phyloP scores from a whole-genome alignment of 1,139 yeast species.

The Saccharomycopsis hybrid region DNA sequence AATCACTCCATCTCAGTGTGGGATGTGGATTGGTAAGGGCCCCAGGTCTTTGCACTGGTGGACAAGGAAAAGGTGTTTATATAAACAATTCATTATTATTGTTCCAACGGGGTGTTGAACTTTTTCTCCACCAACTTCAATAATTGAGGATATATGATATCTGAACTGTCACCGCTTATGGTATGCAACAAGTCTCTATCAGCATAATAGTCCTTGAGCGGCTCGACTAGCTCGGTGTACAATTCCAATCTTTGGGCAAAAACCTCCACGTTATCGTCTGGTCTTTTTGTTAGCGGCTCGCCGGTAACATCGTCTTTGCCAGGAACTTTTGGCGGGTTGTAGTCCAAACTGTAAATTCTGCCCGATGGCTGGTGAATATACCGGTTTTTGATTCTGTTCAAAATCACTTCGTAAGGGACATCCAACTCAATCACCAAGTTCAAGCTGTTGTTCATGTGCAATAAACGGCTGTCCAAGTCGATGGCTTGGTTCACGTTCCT shows the following conservation, averaged over 20 bases:
- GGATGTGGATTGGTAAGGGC: too few relatives aligned
- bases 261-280: slow-evolving; percentile 71
- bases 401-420: slow-evolving; percentile 73
- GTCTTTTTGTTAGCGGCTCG: slow-evolving; percentile 69
- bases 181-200: slow-evolving; percentile 45
- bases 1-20: too few relatives aligned
- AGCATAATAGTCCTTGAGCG: slow-evolving; percentile 57
- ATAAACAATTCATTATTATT: too few relatives aligned
- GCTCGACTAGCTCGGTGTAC: slow-evolving; percentile 54
- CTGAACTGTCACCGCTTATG: slow-evolving; percentile 75
- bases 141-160: slow-evolving; percentile 67
- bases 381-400: slow-evolving; percentile 76
- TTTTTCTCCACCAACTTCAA: neutral
- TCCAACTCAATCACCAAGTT: slow-evolving; percentile 77
- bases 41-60: too few relatives aligned
- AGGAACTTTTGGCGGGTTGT: slow-evolving; percentile 80
- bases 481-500: slow-evolving; percentile 70
- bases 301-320: slow-evolving; percentile 87
- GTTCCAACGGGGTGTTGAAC: neutral
- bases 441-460: slow-evolving; percentile 34
- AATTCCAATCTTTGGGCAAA: slow-evolving; percentile 61
- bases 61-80: too few relatives aligned
- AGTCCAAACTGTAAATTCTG: slow-evolving; percentile 75
- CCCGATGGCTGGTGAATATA: slow-evolving; percentile 85
- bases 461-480: slow-evolving; percentile 45